phyloP scores from a whole-genome alignment of 1,139 yeast genomes.

The Kurtzmaniella quercitrusa region DNA sequence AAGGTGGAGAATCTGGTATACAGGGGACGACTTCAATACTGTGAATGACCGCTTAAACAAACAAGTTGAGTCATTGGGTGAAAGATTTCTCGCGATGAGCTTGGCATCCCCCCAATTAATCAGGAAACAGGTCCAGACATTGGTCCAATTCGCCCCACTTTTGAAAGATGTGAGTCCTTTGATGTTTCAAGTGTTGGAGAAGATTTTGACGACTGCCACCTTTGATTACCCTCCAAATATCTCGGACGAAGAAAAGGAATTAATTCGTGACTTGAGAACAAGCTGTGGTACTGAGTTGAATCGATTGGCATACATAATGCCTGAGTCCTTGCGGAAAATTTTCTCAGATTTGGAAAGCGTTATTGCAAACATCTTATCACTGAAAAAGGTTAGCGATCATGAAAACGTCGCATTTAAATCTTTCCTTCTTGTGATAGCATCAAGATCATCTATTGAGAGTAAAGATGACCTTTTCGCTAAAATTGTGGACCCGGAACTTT shows the following conservation, averaged over 20 bases:
- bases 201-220: constrained; percentile 84
- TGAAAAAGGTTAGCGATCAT: constrained; percentile 76
- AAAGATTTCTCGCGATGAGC: constrained; percentile 69
- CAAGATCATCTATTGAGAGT: constrained; percentile 68
- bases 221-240: constrained; percentile 70
- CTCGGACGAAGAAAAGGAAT: constrained; percentile 70
- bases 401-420: constrained; percentile 94
- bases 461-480: constrained; percentile 74
- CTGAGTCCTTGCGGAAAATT: constrained; percentile 78
- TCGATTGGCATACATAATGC: constrained; percentile 90
- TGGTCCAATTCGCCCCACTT: constrained; percentile 95
- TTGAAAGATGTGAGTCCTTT: constrained; percentile 68
- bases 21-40: constrained; percentile 56
- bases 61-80: constrained; percentile 73
- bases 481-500: constrained; percentile 88
- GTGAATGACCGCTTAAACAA: constrained; percentile 54
- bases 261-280: constrained; percentile 81
- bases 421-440: constrained; percentile 84
- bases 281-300: constrained; percentile 95
- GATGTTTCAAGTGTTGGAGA: constrained; percentile 82
- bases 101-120: constrained; percentile 76
- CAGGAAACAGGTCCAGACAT: constrained; percentile 83
- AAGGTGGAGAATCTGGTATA: constrained; percentile 96
- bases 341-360: constrained; percentile 80
- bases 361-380: constrained; percentile 64